Conservation (phyloP, 441 rosid genomes). For the Corymbia citriodora region DNA sequence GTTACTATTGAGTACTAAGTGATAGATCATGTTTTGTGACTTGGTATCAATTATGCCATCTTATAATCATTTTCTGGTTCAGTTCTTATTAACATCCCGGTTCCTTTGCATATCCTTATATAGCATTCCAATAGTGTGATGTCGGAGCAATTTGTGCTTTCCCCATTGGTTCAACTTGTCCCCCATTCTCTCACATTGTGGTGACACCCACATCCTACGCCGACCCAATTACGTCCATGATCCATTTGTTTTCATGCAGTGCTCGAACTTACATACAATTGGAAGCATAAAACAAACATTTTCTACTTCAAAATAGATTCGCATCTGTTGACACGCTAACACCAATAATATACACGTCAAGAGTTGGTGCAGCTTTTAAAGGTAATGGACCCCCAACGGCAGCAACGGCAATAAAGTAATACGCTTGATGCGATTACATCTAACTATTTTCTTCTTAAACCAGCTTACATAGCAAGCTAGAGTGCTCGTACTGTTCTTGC, state of each 20-base stretch:
- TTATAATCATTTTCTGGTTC: neutral
- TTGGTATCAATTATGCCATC: neutral
- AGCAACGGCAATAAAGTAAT: neutral
- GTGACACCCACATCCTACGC: neutral
- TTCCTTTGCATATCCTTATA: too few species aligned
- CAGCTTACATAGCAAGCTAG: neutral
- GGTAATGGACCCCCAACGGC: neutral
- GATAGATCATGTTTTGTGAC: neutral
- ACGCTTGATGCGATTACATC: accelerated
- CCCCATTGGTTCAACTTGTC: neutral
- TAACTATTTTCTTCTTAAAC: neutral
- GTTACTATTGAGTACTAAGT: neutral
- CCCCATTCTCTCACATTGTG: neutral
- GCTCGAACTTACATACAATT: neutral
- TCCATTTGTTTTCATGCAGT: neutral
- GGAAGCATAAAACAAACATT: neutral
- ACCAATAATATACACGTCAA: neutral
- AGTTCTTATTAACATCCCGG: neutral
- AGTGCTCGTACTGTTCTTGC: accelerated
- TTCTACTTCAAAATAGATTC: neutral
- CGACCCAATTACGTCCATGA: neutral
- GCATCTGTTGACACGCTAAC: neutral
- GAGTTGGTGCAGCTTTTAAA: neutral
- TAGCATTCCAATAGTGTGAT: neutral
- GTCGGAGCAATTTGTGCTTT: neutral